Conservation (phyloP, 768 basidiomycete genomes). For the Calocera viscosa region DNA sequence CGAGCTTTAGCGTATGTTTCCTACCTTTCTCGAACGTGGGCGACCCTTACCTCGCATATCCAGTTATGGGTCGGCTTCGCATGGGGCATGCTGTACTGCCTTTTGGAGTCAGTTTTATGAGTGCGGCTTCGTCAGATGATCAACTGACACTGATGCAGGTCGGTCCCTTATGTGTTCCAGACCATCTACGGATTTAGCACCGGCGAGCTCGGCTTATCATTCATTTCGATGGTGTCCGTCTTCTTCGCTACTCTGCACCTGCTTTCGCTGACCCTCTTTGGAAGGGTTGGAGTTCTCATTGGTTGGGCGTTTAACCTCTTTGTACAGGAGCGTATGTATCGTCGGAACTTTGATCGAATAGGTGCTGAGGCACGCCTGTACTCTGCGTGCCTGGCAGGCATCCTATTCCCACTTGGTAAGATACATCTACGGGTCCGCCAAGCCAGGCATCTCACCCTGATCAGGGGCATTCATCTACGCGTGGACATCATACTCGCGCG, state of each 20-base stretch:
- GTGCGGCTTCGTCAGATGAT: background rate
- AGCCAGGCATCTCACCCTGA: background rate
- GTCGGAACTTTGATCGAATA: constrained; percentile 20
- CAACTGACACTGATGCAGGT: constrained; percentile 12
- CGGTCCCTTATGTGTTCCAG: constrained; percentile 39
- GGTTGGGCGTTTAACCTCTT: constrained; percentile 36
- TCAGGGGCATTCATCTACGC: constrained; percentile 47
- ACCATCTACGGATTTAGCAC: constrained; percentile 46
- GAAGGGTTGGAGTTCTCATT: constrained; percentile 44
- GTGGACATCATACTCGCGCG: constrained; percentile 42
- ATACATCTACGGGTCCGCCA: constrained; percentile 15
- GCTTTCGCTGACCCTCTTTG: constrained; percentile 19
- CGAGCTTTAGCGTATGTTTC: constrained; percentile 51
- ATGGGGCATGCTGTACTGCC: constrained; percentile 63
- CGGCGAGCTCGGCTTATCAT: constrained; percentile 49
- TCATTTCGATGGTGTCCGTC: constrained; percentile 36
- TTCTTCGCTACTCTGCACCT: constrained; percentile 21
- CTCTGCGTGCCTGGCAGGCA: constrained; percentile 40
- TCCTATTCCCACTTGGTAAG: constrained; percentile 43
- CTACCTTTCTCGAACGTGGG: background rate
- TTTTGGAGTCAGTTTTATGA: constrained; percentile 46
- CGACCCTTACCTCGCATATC: background rate
- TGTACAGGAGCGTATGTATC: constrained; percentile 36
- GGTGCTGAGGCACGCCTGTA: constrained; percentile 52
- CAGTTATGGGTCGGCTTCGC: constrained; percentile 62